Evolutionary conservation across 441 rosid species (phyloP).

Genomic region (Flueggea neowawraea): DNA sequence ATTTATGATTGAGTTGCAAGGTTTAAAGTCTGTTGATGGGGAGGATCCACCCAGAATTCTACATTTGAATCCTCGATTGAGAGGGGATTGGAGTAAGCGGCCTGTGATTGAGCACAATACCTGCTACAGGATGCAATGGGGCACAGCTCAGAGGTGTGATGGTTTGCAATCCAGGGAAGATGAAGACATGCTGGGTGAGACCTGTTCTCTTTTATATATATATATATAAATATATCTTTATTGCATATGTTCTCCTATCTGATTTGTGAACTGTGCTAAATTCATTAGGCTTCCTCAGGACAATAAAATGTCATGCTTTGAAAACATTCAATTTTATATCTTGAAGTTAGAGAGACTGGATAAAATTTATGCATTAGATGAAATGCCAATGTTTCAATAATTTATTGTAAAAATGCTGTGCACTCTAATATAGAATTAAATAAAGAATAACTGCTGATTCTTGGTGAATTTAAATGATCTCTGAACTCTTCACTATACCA

Average conservation of each 20-base stretch:
- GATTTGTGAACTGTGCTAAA: conserved; percentile 8
- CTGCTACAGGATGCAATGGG: conserved; percentile 99
- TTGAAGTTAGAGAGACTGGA: too few relatives aligned
- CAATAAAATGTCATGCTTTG: too few relatives aligned
- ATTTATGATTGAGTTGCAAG: conserved; percentile 93
- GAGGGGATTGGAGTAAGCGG: conserved; percentile 84
- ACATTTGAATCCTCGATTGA: conserved; percentile 90
- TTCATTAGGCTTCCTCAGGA: neutral
- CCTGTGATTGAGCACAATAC: conserved; percentile 98
- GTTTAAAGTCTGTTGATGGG: conserved; percentile 85
- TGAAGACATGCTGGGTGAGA: conserved; percentile 74
- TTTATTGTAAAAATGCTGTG: too few relatives aligned
- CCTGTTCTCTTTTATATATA: conserved; percentile 8
- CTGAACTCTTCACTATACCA: neutral
- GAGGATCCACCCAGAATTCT: conserved; percentile 96
- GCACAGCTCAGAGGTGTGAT: conserved; percentile 89
- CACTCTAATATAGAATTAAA: too few relatives aligned
- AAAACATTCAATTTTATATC: too few relatives aligned
- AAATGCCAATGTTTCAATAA: too few relatives aligned
- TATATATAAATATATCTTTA: too few relatives aligned
- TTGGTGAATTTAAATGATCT: neutral
- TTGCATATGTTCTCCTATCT: neutral
- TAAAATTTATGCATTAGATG: too few relatives aligned
- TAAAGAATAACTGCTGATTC: too few relatives aligned
- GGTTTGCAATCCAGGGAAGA: conserved; percentile 81